Percentiles rank a stretch among this genome's conserved stretches.
Evolutionary conservation across 1,284 basidiomycete species (phyloP).

Genomic region (Neotropicomus parvogracilis): DNA sequence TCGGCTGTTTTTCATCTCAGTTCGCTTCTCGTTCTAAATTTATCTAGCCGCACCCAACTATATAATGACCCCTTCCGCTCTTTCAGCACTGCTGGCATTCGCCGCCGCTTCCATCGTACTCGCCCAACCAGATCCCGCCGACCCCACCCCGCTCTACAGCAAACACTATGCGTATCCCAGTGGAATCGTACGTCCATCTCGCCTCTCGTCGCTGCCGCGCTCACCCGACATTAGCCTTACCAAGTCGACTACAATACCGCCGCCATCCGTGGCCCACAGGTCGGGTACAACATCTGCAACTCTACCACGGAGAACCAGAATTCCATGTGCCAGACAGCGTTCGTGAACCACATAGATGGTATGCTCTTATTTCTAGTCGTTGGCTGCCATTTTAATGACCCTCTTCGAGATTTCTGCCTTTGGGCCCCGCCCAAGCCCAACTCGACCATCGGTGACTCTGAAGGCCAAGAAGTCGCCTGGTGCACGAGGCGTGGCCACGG

Average conservation of each 20-base stretch:
- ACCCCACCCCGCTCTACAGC: conserved; percentile 47
- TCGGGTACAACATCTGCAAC: conserved; percentile 70
- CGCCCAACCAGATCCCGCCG: conserved; percentile 36
- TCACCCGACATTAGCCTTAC: conserved; percentile 44
- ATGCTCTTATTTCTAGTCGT: neutral
- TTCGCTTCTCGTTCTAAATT: neutral
- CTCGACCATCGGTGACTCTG: conserved; percentile 55
- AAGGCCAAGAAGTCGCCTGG: conserved; percentile 68
- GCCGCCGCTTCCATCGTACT: conserved; percentile 33
- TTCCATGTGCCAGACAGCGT: conserved; percentile 63
- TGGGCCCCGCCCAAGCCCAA: conserved; percentile 48
- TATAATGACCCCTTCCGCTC: conserved; percentile 41
- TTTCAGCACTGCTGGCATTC: conserved; percentile 40
- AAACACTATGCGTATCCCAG: conserved; percentile 51
- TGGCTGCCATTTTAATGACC: neutral
- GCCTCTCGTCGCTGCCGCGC: neutral
- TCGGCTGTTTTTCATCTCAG: neutral
- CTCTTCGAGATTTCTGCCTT: conserved; percentile 47
- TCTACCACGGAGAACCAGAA: conserved; percentile 58
- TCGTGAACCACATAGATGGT: conserved; percentile 55
- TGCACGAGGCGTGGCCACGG: conserved; percentile 47
- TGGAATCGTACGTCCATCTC: conserved; percentile 41
- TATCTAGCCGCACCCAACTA: conserved; percentile 1
- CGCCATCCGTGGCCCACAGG: conserved; percentile 53
- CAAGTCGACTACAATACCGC: conserved; percentile 48